These are phyloP conservation scores for Daldinia concentrica DNA, from an alignment of 495 filamentous ascomycete species.

Conservation along the genomic window DNA sequence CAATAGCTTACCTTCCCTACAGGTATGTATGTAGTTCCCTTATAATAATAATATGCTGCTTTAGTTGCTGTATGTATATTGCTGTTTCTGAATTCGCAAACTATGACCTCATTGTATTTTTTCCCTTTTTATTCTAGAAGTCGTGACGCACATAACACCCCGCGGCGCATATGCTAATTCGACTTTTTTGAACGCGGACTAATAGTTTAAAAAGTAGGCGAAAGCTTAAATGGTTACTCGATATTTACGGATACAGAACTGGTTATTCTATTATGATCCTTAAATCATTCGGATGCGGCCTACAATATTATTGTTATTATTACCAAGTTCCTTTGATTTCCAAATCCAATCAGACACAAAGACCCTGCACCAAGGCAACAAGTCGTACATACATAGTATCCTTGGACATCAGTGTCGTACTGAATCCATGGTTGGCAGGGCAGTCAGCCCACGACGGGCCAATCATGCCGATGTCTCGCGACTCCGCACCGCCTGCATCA, in stretches of 20 bases:
- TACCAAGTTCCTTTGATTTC: neutral
- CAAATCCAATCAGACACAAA: neutral
- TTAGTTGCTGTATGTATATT: neutral
- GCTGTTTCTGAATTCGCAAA: slow-evolving; percentile 10
- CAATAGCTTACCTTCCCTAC: neutral
- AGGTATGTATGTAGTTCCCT: neutral
- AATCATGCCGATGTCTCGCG: slow-evolving; percentile 10
- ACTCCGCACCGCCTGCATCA: slow-evolving; percentile 12
- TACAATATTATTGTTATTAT: neutral
- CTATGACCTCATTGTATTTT: slow-evolving; percentile 40
- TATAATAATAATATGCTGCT: neutral
- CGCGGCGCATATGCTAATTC: neutral
- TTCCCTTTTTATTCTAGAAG: slow-evolving; percentile 25
- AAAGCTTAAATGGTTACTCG: slow-evolving; percentile 2
- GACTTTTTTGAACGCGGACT: neutral
- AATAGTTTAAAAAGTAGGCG: neutral
- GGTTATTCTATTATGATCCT: neutral
- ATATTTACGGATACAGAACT: neutral
- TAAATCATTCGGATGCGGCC: slow-evolving; percentile 5
- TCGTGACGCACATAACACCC: slow-evolving; percentile 25
- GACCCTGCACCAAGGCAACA: neutral
- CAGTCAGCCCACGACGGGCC: slow-evolving; percentile 23
- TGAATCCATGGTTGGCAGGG: slow-evolving; percentile 30
- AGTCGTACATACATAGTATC: too few relatives aligned
- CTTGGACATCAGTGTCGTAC: neutral